These are phyloP conservation scores for Cyberlindnera sargentensis DNA, from an alignment of 805 yeast genomes.

Conservation along the genomic window DNA sequence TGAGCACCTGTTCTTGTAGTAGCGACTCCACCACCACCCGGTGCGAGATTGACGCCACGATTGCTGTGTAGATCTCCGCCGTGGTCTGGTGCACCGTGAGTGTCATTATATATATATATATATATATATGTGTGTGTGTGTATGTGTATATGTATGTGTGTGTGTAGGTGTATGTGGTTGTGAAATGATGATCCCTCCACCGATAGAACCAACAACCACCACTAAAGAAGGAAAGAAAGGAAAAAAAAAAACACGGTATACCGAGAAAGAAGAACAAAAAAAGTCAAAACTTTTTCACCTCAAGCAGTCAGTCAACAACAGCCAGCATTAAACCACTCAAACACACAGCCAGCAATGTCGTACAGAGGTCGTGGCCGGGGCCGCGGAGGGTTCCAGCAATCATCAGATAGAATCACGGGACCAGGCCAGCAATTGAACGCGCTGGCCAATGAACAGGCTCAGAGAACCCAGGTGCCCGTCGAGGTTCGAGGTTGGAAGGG, in stretches of 20 bases:
- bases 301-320: too few relatives aligned
- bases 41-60: slow-evolving; percentile 7
- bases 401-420: background rate
- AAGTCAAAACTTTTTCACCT: too few relatives aligned
- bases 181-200: too few relatives aligned
- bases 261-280: too few relatives aligned
- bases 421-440: slow-evolving; percentile 11
- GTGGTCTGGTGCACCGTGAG: slow-evolving; percentile 8
- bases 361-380: slow-evolving; percentile 5
- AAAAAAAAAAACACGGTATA: background rate
- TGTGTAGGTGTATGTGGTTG: too few relatives aligned
- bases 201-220: background rate
- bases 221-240: background rate
- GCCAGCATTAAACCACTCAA: too few relatives aligned
- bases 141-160: too few relatives aligned
- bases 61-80: slow-evolving; percentile 2
- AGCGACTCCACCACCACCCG: slow-evolving; percentile 10
- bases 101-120: too few relatives aligned
- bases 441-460: slow-evolving; percentile 10
- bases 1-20: slow-evolving; percentile 7
- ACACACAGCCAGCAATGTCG: background rate
- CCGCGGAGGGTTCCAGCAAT: background rate
- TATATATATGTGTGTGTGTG: too few relatives aligned
- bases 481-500: slow-evolving; percentile 80
- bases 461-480: slow-evolving; percentile 36